Evolutionary conservation across 441 rosid genomes (phyloP), one percentile per base, ranked within the genome.

Genomic region (Corymbia calophylla): DNA sequence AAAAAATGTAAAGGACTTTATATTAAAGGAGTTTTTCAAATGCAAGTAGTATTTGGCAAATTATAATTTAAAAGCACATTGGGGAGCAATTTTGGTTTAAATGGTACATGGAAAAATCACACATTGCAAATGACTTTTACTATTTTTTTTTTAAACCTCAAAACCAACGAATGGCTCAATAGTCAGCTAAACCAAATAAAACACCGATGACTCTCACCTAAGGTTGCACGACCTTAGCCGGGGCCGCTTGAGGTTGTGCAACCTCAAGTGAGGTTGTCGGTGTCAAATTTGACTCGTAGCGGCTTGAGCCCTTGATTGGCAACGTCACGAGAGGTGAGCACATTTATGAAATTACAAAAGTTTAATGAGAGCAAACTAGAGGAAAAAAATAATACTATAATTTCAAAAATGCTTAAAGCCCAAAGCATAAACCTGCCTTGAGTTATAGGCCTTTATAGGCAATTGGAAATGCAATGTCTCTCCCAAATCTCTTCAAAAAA

Each of bases 101-200:
- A 18, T 70, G 44, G 7, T 70, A 18, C 35, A 4, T 70, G 81
- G 2, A 35, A 32, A 70, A 70, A 35, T 21, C 2, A 70, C 48
- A 35, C 81, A 32, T 35, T 70, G 2, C 23, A 19, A 70, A 70
- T 32, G 81, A 18, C 81, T 35, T 70, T 66, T 31, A 12, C 3
- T 8, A 7, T n/a, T n/a, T 62, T 27, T 53, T 53, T 17, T 17
- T 1, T 16, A 16, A 17, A 68, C 25, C 10, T 32, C 80, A 5
- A 70, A 64, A 64, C 21, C 0, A 0, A n/a, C 3, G 3, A 64
- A n/a, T 5, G 32, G 73, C 39, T 64, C 5, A 29, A 1, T 1
- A 0, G 1, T 1, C 8, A 0, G 5, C 3, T 21, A 3, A 70
- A 21, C 25, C 4, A 70, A 2, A 70, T 66, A 9, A 31, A 5